Conservation (phyloP, 192 early-diverging fungal genomes). For the Podila horticola region DNA sequence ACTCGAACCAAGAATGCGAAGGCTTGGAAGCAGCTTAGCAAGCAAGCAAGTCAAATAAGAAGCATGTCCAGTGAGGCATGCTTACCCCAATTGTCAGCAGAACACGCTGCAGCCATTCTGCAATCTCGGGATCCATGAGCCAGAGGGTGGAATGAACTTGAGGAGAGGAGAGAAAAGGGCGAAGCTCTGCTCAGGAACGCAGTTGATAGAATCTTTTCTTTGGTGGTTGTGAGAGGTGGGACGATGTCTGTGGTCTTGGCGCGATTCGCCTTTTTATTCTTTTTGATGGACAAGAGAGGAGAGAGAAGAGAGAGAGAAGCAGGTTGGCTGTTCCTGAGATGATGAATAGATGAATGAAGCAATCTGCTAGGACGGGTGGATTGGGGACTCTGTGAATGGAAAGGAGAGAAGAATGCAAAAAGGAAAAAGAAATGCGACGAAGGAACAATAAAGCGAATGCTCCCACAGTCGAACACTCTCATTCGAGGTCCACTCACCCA, state of each 20-base stretch:
- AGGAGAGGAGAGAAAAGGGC: too few relatives aligned
- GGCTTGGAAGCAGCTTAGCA: too few relatives aligned
- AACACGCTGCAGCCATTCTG: slow-evolving; percentile 42
- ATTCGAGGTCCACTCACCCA: too few relatives aligned
- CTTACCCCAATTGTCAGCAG: slow-evolving; percentile 46
- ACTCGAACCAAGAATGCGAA: neutral
- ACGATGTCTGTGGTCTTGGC: neutral
- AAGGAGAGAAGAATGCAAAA: neutral
- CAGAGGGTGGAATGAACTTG: neutral
- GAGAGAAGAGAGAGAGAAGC: neutral
- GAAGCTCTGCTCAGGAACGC: too few relatives aligned
- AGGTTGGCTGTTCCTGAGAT: neutral
- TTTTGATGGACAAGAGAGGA: neutral
- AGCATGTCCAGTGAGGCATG: neutral
- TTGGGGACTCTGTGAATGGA: neutral
- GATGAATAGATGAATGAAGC: slow-evolving; percentile 1
- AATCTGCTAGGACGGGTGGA: neutral
- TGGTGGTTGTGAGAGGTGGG: neutral
- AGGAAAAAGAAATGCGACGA: neutral
- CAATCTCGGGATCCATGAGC: slow-evolving; percentile 48
- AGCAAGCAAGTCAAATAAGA: neutral
- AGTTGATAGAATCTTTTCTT: neutral
- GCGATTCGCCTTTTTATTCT: too few relatives aligned
- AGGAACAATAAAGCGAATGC: too few relatives aligned
- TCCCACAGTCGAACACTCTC: too few relatives aligned